Evolutionary conservation across 176 grass and related monocot genomes (phyloP), one percentile per base, ranked within the genome.

Genomic region (Aegilops longissima): DNA sequence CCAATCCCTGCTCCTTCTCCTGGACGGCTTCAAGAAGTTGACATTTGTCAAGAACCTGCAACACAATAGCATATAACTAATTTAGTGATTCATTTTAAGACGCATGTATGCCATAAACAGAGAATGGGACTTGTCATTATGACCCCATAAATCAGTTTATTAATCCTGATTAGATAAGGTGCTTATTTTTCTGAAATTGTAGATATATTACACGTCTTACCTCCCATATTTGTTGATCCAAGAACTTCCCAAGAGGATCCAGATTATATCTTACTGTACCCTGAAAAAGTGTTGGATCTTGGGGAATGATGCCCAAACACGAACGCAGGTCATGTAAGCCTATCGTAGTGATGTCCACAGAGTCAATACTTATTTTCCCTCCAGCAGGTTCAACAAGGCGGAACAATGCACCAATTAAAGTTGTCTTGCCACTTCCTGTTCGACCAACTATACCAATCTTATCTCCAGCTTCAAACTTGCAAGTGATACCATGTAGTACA

Each of bases 371-470:
- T 81, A 99, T 96, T 78, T 85, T 90, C 30, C 97, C 97, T 89
- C 85, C 92, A 88, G 88, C 61, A 49, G 97, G 97, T 62, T 96
- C 97, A 70, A 99, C 94, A 27, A 99, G 92, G 77, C 97, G 92
- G 81, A 99, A 99, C 36, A 96, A 64, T 49, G 92, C 94, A 71
- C 94, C 79, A 35, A 99, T 94, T 84, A 96, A 84, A 86, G 94
- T 99, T 81, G 97, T 93, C 77, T 99, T 98, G 52, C 97, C 94
- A 83, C 92, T 98, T 73, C 97, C 97, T 35, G 92, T 98, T 8
- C 93, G 90, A 6, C 96, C 96, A 66, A 98, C 96, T 76, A 98
- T 95, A 51, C 94, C 94, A 67, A 98, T 96, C 82, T 96, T 99
- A 61, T 91, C 54, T 25, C 97, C 87, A 33, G 90, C 94, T 81